Evolutionary conservation across 2,329 filamentous ascomycete species (phyloP).

Genomic region (Fusarium compactum): DNA sequence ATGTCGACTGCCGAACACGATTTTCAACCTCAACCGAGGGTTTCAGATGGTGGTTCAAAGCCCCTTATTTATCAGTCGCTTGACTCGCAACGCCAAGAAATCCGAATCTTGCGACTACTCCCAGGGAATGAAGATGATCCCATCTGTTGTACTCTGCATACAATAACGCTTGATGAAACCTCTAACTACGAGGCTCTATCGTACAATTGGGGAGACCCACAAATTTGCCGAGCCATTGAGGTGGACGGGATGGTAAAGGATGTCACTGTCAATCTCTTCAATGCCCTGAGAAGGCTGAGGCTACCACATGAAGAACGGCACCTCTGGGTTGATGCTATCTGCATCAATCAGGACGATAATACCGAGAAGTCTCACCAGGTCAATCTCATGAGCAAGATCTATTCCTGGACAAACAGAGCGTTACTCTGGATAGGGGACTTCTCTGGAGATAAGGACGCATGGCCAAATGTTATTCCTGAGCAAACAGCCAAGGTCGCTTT

Average conservation of each 20-base stretch:
- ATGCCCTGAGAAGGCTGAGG: background rate
- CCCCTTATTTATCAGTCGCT: background rate
- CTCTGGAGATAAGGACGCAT: background rate
- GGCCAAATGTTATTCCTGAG: background rate
- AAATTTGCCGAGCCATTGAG: background rate
- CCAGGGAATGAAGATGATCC: background rate
- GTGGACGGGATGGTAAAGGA: background rate
- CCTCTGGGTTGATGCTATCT: background rate
- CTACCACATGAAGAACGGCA: background rate
- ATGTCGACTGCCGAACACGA: background rate
- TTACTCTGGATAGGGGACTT: background rate
- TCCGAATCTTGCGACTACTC: background rate
- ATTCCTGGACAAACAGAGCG: background rate
- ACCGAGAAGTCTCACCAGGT: background rate
- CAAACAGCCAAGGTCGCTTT: background rate
- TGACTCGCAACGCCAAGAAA: background rate
- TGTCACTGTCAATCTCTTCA: background rate
- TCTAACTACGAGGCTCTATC: background rate
- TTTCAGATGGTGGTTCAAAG: rapidly evolving
- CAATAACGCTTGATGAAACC: background rate
- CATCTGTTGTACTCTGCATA: background rate
- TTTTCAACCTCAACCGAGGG: background rate
- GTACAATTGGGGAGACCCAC: background rate
- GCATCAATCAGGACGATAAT: background rate
- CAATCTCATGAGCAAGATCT: background rate